Evolutionary conservation across 2,329 filamentous ascomycete species (phyloP).

Genomic region (Calonectria henricotiae): DNA sequence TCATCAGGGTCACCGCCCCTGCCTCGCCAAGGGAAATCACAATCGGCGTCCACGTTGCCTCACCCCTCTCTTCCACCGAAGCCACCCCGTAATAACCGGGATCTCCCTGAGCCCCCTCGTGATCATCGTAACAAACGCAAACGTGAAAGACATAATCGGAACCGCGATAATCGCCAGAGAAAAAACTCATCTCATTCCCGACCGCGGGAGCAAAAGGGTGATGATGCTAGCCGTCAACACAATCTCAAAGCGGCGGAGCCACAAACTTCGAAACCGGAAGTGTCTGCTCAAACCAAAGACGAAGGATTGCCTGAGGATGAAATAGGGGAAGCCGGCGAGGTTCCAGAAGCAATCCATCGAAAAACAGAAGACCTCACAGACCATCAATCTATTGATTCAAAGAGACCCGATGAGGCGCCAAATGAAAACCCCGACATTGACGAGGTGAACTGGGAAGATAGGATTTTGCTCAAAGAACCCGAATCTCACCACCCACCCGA

Average conservation of each 20-base stretch:
- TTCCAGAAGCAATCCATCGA: conserved; percentile 34
- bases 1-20: conserved; percentile 41
- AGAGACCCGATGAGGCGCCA: conserved; percentile 30
- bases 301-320: background rate
- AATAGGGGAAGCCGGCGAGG: background rate
- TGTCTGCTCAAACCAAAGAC: conserved; percentile 47
- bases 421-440: conserved; percentile 50
- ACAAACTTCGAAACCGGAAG: conserved; percentile 43
- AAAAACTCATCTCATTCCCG: conserved; percentile 47
- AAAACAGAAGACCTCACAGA: conserved; percentile 36
- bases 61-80: conserved; percentile 56
- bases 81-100: conserved; percentile 52
- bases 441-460: conserved; percentile 60
- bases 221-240: conserved; percentile 40
- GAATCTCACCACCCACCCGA: conserved; percentile 60
- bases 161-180: conserved; percentile 53
- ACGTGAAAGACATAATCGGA: conserved; percentile 55
- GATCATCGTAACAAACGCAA: conserved; percentile 55
- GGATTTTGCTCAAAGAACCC: conserved; percentile 59
- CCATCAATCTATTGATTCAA: conserved; percentile 31
- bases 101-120: conserved; percentile 51
- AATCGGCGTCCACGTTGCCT: conserved; percentile 38
- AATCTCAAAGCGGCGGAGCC: conserved; percentile 32
- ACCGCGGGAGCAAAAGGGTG: conserved; percentile 50
- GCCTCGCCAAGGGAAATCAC: conserved; percentile 40